phyloP scores from a whole-genome alignment of 495 filamentous ascomycete genomes.

The Tuber indicum region DNA sequence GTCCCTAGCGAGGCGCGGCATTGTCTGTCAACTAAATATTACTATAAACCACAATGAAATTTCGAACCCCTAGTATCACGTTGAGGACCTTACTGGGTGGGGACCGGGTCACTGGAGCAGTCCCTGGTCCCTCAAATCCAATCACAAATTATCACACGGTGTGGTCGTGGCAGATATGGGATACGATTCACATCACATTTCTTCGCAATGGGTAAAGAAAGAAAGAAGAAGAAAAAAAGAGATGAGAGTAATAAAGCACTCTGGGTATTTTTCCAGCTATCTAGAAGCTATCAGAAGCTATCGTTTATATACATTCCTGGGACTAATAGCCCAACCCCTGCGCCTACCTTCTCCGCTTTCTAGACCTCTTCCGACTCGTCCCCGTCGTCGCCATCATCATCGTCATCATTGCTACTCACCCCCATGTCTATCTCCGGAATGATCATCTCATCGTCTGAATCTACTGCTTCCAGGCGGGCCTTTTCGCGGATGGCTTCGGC shows the following conservation, averaged over 20 bases:
- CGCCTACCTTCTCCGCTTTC: no score
- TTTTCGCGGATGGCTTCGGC: neutral
- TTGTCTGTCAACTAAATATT: no score
- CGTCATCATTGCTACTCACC: constrained; percentile 22
- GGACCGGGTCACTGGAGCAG: no score
- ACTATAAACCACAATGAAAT: no score
- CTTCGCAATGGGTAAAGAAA: no score
- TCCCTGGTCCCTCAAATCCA: no score
- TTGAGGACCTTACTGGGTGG: no score
- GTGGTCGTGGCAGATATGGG: neutral
- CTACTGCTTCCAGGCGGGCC: neutral
- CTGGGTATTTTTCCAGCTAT: neutral
- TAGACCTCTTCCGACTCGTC: constrained; percentile 1
- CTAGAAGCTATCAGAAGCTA: neutral
- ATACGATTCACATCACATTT: neutral
- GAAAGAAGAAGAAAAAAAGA: no score
- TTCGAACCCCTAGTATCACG: no score
- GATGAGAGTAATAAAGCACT: neutral
- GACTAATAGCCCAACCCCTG: neutral
- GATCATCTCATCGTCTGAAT: constrained; percentile 35
- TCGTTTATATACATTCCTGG: neutral
- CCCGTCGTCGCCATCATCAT: neutral
- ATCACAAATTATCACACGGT: neutral
- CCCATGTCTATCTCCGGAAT: constrained; percentile 36
- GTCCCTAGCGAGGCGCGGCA: no score